A percentile compares a stretch with the other conserved stretches of the same genome.
These are phyloP conservation scores for Gymnopilus junonius DNA, from an alignment of 768 basidiomycete species.

Conservation along the genomic window DNA sequence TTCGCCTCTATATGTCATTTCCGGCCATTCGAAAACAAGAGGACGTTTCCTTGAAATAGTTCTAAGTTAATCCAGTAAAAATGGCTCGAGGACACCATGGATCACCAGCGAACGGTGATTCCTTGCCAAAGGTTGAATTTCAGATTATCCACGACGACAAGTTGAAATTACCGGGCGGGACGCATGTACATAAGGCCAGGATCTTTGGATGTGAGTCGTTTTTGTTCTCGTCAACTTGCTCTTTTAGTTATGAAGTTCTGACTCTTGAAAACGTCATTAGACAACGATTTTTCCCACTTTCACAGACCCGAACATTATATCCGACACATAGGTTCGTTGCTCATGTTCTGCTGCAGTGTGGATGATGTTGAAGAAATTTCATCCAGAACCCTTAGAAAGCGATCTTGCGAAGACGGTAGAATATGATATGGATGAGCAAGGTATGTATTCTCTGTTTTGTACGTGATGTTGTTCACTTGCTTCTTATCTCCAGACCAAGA, in stretches of 20 bases:
- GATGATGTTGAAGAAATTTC: neutral
- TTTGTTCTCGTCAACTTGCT: too few species aligned
- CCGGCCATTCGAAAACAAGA: neutral
- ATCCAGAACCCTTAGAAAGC: constrained; percentile 84
- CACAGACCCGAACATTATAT: constrained; percentile 84
- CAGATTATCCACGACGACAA: constrained; percentile 67
- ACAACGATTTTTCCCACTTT: constrained; percentile 72
- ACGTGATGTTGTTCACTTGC: neutral
- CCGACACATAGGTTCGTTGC: constrained; percentile 76
- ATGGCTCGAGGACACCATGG: constrained; percentile 45
- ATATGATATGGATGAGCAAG: constrained; percentile 99
- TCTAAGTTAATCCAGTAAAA: neutral
- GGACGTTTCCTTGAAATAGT: neutral
- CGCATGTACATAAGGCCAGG: constrained; percentile 63
- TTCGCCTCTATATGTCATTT: neutral
- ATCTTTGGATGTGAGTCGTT: constrained; percentile 73
- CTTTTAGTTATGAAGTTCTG: too few species aligned
- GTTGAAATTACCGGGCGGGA: constrained; percentile 62
- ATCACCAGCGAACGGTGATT: constrained; percentile 31
- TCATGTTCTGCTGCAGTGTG: neutral
- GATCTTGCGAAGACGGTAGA: constrained; percentile 94
- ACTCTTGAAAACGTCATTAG: too few species aligned
- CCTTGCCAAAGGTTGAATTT: constrained; percentile 71
- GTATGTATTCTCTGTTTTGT: constrained; percentile 39
- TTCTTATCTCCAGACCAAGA: constrained; percentile 69